These are phyloP conservation scores for Quercus lobata DNA, from an alignment of 331 rosid species.

Conservation along the genomic window DNA sequence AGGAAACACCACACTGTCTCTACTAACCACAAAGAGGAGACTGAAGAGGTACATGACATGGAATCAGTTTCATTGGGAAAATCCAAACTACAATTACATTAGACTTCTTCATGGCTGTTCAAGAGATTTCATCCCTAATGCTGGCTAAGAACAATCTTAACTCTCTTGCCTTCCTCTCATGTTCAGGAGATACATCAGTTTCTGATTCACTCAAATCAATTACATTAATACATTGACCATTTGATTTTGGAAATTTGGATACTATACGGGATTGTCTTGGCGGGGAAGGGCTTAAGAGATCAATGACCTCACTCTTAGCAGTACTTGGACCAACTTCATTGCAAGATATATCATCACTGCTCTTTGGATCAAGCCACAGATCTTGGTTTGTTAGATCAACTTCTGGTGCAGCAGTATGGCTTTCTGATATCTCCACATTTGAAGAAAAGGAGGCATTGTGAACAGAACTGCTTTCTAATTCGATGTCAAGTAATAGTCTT, in stretches of 20 bases:
- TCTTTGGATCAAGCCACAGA: conserved; percentile 1
- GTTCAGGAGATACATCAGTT: conserved; percentile 57
- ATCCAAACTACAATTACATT: background rate
- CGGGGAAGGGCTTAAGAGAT: conserved; percentile 76
- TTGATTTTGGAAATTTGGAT: conserved; percentile 24
- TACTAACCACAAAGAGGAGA: background rate
- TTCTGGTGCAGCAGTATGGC: conserved; percentile 17
- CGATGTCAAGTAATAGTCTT: conserved; percentile 51
- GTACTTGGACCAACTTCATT: conserved; percentile 18
- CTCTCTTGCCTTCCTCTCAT: conserved; percentile 57
- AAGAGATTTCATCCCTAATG: conserved; percentile 36
- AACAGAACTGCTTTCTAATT: conserved; percentile 28
- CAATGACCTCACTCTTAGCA: conserved; percentile 45
- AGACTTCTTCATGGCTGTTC: background rate
- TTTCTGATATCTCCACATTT: conserved; percentile 11
- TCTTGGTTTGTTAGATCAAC: conserved; percentile 18
- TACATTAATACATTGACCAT: conserved; percentile 36
- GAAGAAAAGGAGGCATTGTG: conserved; percentile 18
- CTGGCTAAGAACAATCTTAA: conserved; percentile 59
- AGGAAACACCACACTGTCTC: background rate
- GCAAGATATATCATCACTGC: conserved; percentile 7
- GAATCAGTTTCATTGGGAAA: background rate
- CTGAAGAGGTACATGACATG: background rate
- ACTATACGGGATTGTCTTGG: conserved; percentile 11
- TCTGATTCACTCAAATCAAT: conserved; percentile 75